Base-by-base conservation (phyloP, 2,329 filamentous ascomycete genomes). In the Pseudocercospora macadamiae region DNA sequence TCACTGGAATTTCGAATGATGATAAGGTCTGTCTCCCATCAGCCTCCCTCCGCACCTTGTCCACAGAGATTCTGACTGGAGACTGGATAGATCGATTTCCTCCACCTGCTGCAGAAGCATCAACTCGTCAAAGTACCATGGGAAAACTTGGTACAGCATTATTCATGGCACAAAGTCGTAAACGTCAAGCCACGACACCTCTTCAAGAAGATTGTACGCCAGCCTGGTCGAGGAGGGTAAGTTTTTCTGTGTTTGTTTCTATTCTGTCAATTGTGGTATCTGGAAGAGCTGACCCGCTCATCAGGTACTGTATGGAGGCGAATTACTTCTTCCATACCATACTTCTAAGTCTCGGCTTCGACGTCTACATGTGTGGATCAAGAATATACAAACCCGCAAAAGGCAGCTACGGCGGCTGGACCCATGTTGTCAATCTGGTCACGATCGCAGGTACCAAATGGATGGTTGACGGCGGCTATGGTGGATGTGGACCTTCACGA, bases 221-320 rank as follows among this genome's bases (percentile, higher is more conserved):
- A 61, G 25, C 74, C 78, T 34, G 76, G 77, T 5, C 71, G 82
- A 21, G 83, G 84, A 25, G 84, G 84, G 2, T 63, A 48, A 9
- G 49, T 12, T 16, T 14, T n/a, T n/a, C n/a, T n/a, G n/a, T n/a
- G n/a, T n/a, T n/a, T n/a, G n/a, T n/a, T n/a, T n/a, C n/a, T n/a
- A n/a, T n/a, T n/a, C n/a, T n/a, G n/a, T n/a, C n/a, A n/a, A n/a
- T n/a, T n/a, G n/a, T n/a, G n/a, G n/a, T n/a, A n/a, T n/a, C n/a
- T n/a, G n/a, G n/a, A n/a, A n/a, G n/a, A 16, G 21, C 42, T 47
- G 23, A 52, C 30, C 28, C 47, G 8, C 19, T 28, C 14, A 23
- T 19, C 42, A 47, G 34, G 23, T 86, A 86, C 60, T 86, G 84
- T 68, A 84, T 86, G 82, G 83, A 86, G 70, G 83, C 79, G 57